phyloP scores from a whole-genome alignment of 805 yeast species.

The Ogataea siamensis region DNA sequence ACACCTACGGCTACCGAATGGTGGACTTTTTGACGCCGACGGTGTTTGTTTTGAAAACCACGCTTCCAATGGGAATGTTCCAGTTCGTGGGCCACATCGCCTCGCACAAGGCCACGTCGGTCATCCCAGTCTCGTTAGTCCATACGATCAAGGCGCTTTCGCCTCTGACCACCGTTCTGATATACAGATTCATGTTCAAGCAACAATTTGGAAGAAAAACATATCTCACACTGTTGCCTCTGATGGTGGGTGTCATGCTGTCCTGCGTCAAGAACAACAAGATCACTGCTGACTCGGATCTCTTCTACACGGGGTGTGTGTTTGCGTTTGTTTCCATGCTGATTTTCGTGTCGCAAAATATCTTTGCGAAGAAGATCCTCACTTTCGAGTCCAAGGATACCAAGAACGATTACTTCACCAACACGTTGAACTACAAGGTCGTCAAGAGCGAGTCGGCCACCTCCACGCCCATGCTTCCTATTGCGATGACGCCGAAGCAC shows the following conservation, averaged over 20 bases:
- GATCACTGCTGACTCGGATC: slow-evolving; percentile 23
- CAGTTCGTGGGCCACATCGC: slow-evolving; percentile 91
- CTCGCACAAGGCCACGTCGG: slow-evolving; percentile 86
- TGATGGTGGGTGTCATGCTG: slow-evolving; percentile 81
- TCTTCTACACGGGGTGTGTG: slow-evolving; percentile 41
- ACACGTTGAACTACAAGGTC: slow-evolving; percentile 28
- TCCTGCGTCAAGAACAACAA: slow-evolving; percentile 53
- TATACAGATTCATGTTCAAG: slow-evolving; percentile 63
- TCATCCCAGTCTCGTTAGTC: slow-evolving; percentile 91
- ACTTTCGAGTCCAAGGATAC: slow-evolving; percentile 42
- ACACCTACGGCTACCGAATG: slow-evolving; percentile 30
- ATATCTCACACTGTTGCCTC: slow-evolving; percentile 74
- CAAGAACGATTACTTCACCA: slow-evolving; percentile 28
- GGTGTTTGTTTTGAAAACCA: slow-evolving; percentile 51
- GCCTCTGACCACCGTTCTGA: slow-evolving; percentile 83
- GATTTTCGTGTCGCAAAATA: slow-evolving; percentile 75
- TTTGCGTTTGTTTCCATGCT: slow-evolving; percentile 57
- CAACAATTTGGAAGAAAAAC: slow-evolving; percentile 61
- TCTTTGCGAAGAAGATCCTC: slow-evolving; percentile 71
- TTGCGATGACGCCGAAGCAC: slow-evolving; percentile 29
- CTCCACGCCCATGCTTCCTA: slow-evolving; percentile 35
- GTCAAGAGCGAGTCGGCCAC: slow-evolving; percentile 34
- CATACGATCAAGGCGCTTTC: slow-evolving; percentile 92
- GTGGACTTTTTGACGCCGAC: slow-evolving; percentile 53
- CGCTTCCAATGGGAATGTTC: slow-evolving; percentile 92